Evolutionary conservation across 768 basidiomycete genomes (phyloP).

Genomic region (Leccinum imitatum): DNA sequence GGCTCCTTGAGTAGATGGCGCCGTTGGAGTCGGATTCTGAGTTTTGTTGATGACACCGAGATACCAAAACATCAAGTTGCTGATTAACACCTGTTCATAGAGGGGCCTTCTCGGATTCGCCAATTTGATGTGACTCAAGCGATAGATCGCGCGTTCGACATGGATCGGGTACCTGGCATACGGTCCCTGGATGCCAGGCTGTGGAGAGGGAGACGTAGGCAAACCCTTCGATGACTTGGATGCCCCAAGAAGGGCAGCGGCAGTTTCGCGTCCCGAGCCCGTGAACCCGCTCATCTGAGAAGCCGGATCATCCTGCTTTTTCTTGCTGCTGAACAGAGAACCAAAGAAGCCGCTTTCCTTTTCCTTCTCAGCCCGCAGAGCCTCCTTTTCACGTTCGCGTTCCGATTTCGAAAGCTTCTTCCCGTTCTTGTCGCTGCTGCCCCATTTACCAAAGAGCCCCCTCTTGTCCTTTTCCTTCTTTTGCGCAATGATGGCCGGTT

Average conservation of each 20-base stretch:
- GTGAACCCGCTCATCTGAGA: slow-evolving; percentile 35
- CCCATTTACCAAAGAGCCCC: slow-evolving; percentile 65
- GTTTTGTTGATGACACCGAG: slow-evolving; percentile 96
- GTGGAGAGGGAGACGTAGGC: slow-evolving; percentile 60
- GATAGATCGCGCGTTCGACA: slow-evolving; percentile 96
- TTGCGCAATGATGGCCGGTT: slow-evolving; percentile 31
- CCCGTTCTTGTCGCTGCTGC: slow-evolving; percentile 51
- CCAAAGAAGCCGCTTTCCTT: slow-evolving; percentile 86
- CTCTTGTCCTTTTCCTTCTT: slow-evolving; percentile 77
- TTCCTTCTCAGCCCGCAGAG: slow-evolving; percentile 47
- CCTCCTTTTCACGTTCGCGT: slow-evolving; percentile 50
- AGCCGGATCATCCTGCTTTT: slow-evolving; percentile 77
- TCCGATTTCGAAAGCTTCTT: slow-evolving; percentile 52
- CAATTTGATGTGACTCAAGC: slow-evolving; percentile 96
- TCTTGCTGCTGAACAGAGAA: slow-evolving; percentile 82
- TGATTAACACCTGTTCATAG: slow-evolving; percentile 94
- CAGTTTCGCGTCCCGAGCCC: slow-evolving; percentile 77
- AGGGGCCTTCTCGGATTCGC: slow-evolving; percentile 95
- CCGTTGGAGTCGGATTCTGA: slow-evolving; percentile 46
- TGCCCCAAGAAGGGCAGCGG: slow-evolving; percentile 80
- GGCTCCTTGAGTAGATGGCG: slow-evolving; percentile 33
- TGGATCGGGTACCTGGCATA: slow-evolving; percentile 94
- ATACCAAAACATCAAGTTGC: slow-evolving; percentile 99
- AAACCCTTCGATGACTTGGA: slow-evolving; percentile 76
- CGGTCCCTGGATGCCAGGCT: slow-evolving; percentile 36